A percentile compares a stretch with the other conserved stretches of the same genome.
These are phyloP conservation scores for Euptelea pleiosperma DNA, from an alignment of 164 flowering plant species.

Conservation along the genomic window DNA sequence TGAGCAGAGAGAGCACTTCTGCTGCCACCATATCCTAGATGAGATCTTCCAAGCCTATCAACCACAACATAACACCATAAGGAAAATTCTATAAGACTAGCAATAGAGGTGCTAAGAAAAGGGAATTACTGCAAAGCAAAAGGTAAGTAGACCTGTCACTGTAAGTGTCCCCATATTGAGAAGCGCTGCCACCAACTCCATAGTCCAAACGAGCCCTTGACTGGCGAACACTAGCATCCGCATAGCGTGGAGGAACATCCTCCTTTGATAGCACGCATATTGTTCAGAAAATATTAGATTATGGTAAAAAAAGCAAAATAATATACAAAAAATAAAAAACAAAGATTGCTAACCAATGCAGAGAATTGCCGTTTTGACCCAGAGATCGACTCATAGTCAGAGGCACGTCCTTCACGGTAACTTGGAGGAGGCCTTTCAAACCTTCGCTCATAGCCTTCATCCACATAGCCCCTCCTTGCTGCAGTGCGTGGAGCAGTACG, in stretches of 20 bases:
- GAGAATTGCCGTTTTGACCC: slow-evolving; percentile 89
- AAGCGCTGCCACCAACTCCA: slow-evolving; percentile 48
- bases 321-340: neutral
- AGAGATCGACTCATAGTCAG: slow-evolving; percentile 74
- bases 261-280: slow-evolving; percentile 37
- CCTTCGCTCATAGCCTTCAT: slow-evolving; percentile 77
- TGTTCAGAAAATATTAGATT: neutral
- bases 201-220: slow-evolving; percentile 90
- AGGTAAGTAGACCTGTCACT: slow-evolving; percentile 54
- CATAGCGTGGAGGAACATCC: slow-evolving; percentile 82
- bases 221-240: slow-evolving; percentile 72
- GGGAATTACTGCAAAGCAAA: neutral
- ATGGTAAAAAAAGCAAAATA: neutral
- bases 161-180: slow-evolving; percentile 78
- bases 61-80: neutral
- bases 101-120: too few species aligned
- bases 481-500: slow-evolving; percentile 52
- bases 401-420: slow-evolving; percentile 71
- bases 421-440: slow-evolving; percentile 79
- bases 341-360: slow-evolving; percentile 55
- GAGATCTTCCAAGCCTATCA: slow-evolving; percentile 75
- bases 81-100: too few species aligned
- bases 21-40: slow-evolving; percentile 60
- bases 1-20: slow-evolving; percentile 68
- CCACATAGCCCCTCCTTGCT: slow-evolving; percentile 65